phyloP scores from a whole-genome alignment of 2,329 filamentous ascomycete species.

The Fusarium newnesense region DNA sequence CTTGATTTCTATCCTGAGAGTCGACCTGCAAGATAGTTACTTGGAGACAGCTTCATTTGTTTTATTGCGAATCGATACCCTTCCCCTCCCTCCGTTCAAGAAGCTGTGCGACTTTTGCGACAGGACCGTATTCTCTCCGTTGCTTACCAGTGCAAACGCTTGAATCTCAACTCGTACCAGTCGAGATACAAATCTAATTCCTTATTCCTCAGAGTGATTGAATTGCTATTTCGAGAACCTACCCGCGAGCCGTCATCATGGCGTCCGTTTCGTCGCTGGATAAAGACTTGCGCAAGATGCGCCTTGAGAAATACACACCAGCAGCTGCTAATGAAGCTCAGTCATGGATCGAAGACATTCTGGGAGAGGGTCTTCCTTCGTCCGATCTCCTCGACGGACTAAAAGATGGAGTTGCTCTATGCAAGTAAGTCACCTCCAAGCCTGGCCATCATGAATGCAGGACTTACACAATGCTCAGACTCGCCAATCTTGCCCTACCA shows the following conservation, averaged over 20 bases:
- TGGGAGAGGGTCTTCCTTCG: slow-evolving; percentile 77
- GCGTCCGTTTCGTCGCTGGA: slow-evolving; percentile 93
- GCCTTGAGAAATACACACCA: slow-evolving; percentile 92
- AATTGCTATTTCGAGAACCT: not conserved
- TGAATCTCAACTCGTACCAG: not conserved
- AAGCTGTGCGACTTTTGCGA: slow-evolving; percentile 8
- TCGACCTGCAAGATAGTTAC: not conserved
- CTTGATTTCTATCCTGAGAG: slow-evolving; percentile 6
- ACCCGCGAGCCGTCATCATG: slow-evolving; percentile 64
- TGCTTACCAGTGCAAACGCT: not conserved
- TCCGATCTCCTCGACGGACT: slow-evolving; percentile 85
- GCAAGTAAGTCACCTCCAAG: slow-evolving; percentile 72
- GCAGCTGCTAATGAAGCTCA: slow-evolving; percentile 87
- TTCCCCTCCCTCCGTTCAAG: not conserved
- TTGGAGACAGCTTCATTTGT: slow-evolving; percentile 7
- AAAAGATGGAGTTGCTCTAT: slow-evolving; percentile 91
- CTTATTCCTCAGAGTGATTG: not conserved
- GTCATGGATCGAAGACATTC: slow-evolving; percentile 83
- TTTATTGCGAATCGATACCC: slow-evolving; percentile 32
- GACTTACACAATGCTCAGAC: slow-evolving; percentile 58
- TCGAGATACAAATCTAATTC: not conserved
- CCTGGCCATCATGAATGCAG: slow-evolving; percentile 16
- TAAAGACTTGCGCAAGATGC: slow-evolving; percentile 93
- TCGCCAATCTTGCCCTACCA: slow-evolving; percentile 82
- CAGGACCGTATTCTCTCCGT: not conserved